Evolutionary conservation across 1,284 basidiomycete species (phyloP).

Genomic region (Naganishia sp.): DNA sequence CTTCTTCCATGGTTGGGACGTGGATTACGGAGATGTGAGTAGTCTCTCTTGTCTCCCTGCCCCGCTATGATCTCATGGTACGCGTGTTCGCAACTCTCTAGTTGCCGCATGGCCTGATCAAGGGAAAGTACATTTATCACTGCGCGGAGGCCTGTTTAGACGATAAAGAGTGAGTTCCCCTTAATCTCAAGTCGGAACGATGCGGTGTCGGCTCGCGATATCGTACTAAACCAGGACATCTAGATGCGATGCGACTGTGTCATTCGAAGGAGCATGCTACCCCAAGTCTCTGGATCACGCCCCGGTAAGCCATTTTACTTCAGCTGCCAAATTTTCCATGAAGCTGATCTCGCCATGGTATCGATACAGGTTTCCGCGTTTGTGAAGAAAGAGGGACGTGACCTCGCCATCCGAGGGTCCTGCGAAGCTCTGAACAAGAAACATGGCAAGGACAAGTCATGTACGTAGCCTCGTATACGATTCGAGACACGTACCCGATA

Average conservation of each 20-base stretch:
- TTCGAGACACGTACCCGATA: background rate
- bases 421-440: conserved; percentile 3
- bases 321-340: background rate
- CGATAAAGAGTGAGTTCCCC: conserved; percentile 6
- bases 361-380: background rate
- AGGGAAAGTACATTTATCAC: conserved; percentile 18
- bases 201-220: background rate
- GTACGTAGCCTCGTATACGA: background rate
- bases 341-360: background rate
- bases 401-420: conserved; percentile 13
- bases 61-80: no score
- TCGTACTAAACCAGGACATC: background rate
- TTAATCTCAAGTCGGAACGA: background rate
- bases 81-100: background rate
- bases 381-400: conserved; percentile 15
- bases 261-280: conserved; percentile 9
- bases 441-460: conserved; percentile 9
- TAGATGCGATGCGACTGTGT: conserved; percentile 19
- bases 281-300: conserved; percentile 16
- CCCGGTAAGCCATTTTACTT: conserved; percentile 1
- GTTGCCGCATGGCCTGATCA: conserved; percentile 3
- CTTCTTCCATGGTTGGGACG: conserved; percentile 25
- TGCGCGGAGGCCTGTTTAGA: conserved; percentile 15
- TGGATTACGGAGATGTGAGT: conserved; percentile 14
- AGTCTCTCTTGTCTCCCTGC: background rate